A percentile compares a stretch with the other conserved stretches of the same genome.
phyloP scores from a whole-genome alignment of 352 stramenopile genomes.

The Lagenidium sp. region DNA sequence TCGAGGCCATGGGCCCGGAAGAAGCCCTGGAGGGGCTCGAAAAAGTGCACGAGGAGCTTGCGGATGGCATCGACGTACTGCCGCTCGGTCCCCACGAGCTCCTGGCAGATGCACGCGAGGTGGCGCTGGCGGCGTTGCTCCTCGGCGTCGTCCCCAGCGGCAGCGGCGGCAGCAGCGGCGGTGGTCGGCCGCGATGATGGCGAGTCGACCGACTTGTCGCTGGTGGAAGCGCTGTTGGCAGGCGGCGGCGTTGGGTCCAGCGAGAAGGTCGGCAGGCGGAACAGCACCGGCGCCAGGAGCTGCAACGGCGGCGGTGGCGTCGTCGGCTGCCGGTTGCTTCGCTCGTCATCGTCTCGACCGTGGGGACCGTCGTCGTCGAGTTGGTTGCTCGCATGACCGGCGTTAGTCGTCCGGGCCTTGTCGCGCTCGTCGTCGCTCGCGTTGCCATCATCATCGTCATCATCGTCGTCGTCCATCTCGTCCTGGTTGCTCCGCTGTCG shows the following conservation, averaged over 20 bases:
- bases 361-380: constrained; percentile 2
- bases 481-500: constrained; percentile 12
- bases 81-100: constrained; percentile 22
- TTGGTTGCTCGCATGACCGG: no score
- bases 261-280: constrained; percentile 12
- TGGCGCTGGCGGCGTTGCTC: constrained; percentile 5
- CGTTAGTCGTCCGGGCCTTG: no score
- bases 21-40: constrained; percentile 19
- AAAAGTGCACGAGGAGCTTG: constrained; percentile 21
- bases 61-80: constrained; percentile 18
- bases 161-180: not conserved
- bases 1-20: constrained; percentile 14
- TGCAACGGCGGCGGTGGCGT: not conserved
- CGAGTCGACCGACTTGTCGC: not conserved
- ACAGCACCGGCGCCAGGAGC: constrained; percentile 5
- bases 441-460: not conserved
- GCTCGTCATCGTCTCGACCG: not conserved
- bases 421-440: no score
- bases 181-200: not conserved
- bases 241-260: constrained; percentile 5
- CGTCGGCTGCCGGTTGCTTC: not conserved
- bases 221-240: not conserved
- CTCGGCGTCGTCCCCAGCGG: not conserved
- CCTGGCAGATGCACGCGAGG: constrained; percentile 18
- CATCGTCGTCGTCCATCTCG: not conserved